Conservation (phyloP, 345 rosid species). For the Hibiscus tridactylites region DNA sequence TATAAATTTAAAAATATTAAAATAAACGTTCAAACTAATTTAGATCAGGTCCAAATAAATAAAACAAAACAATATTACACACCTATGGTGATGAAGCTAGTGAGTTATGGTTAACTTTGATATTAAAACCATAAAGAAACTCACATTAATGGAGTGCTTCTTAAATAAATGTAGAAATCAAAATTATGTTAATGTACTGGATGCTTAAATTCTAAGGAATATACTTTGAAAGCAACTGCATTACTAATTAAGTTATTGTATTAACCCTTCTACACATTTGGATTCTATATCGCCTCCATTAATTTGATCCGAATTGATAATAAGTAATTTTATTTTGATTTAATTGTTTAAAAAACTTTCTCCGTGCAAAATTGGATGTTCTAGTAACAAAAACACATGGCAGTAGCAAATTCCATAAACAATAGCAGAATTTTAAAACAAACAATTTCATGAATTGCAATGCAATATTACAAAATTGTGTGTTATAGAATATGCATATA, state of each 20-base stretch:
- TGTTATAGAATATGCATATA: conserved; percentile 5
- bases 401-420: background rate
- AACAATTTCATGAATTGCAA: background rate
- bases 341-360: background rate
- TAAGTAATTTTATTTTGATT: background rate
- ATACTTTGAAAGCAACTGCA: background rate
- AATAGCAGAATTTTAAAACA: background rate
- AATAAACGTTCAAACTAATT: too few relatives aligned
- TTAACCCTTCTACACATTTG: background rate
- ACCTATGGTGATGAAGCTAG: background rate
- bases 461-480: conserved; percentile 7
- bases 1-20: too few relatives aligned
- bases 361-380: background rate
- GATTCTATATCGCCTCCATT: too few relatives aligned
- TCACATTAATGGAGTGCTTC: too few relatives aligned
- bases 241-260: background rate
- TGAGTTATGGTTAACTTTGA: background rate
- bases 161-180: background rate
- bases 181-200: background rate
- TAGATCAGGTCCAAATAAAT: too few relatives aligned
- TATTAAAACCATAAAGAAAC: too few relatives aligned
- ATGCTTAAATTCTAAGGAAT: background rate
- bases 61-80: too few relatives aligned
- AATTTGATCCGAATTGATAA: background rate
- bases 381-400: background rate